These are phyloP conservation scores for Scenedesmus sp. DNA, from an alignment of 163 green algal species.

Conservation along the genomic window DNA sequence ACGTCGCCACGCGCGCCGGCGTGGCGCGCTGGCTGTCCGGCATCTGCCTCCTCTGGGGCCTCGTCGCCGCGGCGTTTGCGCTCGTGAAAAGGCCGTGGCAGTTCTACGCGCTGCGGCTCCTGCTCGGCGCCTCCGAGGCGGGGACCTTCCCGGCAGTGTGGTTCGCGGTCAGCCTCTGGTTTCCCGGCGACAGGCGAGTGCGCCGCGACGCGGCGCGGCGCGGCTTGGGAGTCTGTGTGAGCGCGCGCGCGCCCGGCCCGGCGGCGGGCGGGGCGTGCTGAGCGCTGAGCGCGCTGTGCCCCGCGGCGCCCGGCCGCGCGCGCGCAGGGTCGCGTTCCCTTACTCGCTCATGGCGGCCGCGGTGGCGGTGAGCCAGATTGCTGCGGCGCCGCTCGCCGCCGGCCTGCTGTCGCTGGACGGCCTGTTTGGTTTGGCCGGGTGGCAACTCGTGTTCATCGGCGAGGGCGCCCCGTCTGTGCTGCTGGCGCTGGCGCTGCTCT, in stretches of 20 bases:
- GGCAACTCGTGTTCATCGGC: constrained; percentile 54
- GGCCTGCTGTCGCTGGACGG: constrained; percentile 32
- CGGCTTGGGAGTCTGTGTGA: too few species aligned
- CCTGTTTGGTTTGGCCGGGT: constrained; percentile 17
- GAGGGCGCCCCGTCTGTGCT: constrained; percentile 55
- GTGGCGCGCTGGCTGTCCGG: constrained; percentile 50
- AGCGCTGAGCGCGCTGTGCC: too few species aligned
- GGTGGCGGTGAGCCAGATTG: constrained; percentile 10
- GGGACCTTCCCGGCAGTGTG: constrained; percentile 62
- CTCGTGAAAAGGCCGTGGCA: constrained; percentile 39
- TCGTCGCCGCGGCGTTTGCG: constrained; percentile 37
- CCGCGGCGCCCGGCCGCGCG: too few species aligned
- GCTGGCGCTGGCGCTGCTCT: constrained; percentile 47
- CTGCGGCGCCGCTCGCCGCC: constrained; percentile 30
- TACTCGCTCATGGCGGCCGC: constrained; percentile 16
- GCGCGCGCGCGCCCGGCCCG: too few species aligned
- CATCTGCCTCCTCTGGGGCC: constrained; percentile 54
- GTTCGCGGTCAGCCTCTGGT: too few species aligned
- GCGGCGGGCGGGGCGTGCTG: too few species aligned
- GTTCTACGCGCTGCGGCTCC: constrained; percentile 58
- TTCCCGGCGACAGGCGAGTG: too few species aligned
- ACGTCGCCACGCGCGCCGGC: constrained; percentile 51
- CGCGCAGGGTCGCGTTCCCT: constrained; percentile 12
- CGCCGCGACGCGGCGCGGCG: too few species aligned
- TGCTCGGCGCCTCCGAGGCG: constrained; percentile 59